phyloP scores from a whole-genome alignment of 345 rosid species.

The Euphorbia lathyris region DNA sequence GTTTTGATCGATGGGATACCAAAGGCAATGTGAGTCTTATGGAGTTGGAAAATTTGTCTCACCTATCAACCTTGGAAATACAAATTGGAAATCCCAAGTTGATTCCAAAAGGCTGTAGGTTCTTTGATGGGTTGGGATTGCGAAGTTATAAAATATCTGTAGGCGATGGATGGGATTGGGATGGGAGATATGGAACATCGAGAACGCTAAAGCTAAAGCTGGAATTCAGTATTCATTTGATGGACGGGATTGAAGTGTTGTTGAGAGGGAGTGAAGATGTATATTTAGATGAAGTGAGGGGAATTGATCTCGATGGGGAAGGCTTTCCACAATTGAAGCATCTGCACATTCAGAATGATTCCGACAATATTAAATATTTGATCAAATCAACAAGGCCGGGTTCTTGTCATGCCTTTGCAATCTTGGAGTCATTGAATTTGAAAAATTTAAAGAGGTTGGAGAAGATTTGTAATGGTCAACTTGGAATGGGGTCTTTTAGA shows the following conservation, averaged over 20 bases:
- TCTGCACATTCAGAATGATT: background rate
- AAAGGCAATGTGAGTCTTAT: conserved; percentile 15
- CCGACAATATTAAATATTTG: background rate
- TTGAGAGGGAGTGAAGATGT: background rate
- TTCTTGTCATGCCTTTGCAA: background rate
- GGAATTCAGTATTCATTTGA: background rate
- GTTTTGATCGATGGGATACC: conserved; percentile 30
- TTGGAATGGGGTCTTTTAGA: background rate
- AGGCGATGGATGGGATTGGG: conserved; percentile 21
- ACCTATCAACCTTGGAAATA: conserved; percentile 16
- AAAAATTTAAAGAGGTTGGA: background rate
- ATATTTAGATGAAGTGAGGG: background rate
- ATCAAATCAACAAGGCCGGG: background rate
- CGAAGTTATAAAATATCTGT: conserved; percentile 15
- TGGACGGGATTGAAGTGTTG: background rate
- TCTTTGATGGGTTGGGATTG: conserved; percentile 1
- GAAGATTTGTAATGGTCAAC: background rate
- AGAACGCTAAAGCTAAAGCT: conserved; percentile 21
- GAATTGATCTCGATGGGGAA: background rate
- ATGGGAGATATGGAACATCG: background rate
- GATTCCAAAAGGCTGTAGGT: background rate
- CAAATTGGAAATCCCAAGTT: background rate
- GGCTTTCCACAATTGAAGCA: background rate
- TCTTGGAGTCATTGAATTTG: background rate
- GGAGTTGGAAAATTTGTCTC: conserved; percentile 21